These are phyloP conservation scores for Micractinium sp. DNA, from an alignment of 139 green algal genomes.

Conservation along the genomic window DNA sequence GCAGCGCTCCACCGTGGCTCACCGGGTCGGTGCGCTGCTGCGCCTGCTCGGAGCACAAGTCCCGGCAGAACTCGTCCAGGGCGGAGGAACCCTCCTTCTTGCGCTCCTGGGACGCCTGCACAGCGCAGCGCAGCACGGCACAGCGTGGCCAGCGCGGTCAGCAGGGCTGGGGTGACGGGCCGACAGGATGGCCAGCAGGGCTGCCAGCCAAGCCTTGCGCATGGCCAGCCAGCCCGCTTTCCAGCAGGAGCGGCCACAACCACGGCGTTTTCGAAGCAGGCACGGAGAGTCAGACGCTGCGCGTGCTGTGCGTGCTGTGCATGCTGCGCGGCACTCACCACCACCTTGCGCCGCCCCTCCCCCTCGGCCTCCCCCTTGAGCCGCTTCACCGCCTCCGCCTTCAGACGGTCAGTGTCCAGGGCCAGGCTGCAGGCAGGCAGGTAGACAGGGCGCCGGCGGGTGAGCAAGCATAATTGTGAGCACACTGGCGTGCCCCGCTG, in stretches of 20 bases:
- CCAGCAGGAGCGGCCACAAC: neutral
- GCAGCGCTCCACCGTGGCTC: slow-evolving; percentile 12
- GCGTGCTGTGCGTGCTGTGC: neutral
- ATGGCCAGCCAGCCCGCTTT: neutral
- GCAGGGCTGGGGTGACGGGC: too few species aligned
- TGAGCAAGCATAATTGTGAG: too few species aligned
- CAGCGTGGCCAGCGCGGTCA: neutral
- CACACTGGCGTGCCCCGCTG: neutral
- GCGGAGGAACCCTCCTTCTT: slow-evolving; percentile 58
- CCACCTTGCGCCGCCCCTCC: slow-evolving; percentile 46
- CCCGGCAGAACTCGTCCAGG: slow-evolving; percentile 89
- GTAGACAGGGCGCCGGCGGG: neutral
- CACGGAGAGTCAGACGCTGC: neutral
- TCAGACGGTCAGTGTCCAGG: slow-evolving; percentile 60
- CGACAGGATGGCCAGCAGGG: too few species aligned
- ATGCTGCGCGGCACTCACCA: slow-evolving; percentile 28
- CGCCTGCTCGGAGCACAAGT: slow-evolving; percentile 83
- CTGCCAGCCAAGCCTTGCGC: neutral
- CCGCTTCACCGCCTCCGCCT: slow-evolving; percentile 57
- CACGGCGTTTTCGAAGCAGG: too few species aligned
- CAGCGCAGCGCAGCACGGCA: neutral
- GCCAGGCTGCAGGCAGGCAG: slow-evolving; percentile 44
- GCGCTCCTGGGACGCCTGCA: neutral
- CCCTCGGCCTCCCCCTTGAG: slow-evolving; percentile 71
- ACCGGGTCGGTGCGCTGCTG: slow-evolving; percentile 88